Conservation (phyloP, 441 rosid genomes). For the Aleurites moluccanus region DNA sequence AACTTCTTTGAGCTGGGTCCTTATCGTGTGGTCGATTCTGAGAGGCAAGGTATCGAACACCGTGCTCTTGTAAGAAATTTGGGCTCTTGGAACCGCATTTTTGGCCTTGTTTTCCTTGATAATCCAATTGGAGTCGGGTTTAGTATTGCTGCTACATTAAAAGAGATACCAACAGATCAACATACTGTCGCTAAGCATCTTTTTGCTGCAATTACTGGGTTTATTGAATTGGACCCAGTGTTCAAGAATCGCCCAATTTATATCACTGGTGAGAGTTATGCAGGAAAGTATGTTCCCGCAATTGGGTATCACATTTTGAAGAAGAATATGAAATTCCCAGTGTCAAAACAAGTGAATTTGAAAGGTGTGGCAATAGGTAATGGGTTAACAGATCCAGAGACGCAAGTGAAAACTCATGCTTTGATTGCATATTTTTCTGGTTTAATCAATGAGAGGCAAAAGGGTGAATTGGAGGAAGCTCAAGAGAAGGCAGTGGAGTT, state of each 20-base stretch:
- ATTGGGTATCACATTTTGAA: slow-evolving; percentile 63
- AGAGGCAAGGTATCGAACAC: slow-evolving; percentile 15
- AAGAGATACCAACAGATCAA: slow-evolving; percentile 70
- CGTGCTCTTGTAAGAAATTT: slow-evolving; percentile 46
- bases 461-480: slow-evolving; percentile 47
- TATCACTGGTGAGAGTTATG: slow-evolving; percentile 86
- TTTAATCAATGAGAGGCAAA: slow-evolving; percentile 69
- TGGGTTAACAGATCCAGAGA: slow-evolving; percentile 74
- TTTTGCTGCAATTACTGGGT: slow-evolving; percentile 48
- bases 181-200: slow-evolving; percentile 60
- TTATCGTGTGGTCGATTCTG: slow-evolving; percentile 48
- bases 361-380: slow-evolving; percentile 79
- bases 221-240: slow-evolving; percentile 38
- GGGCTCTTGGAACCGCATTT: slow-evolving; percentile 83
- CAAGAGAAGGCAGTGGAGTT: slow-evolving; percentile 48
- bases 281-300: slow-evolving; percentile 82
- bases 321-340: slow-evolving; percentile 38
- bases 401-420: slow-evolving; percentile 64
- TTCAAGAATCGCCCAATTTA: slow-evolving; percentile 61
- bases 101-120: slow-evolving; percentile 75
- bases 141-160: slow-evolving; percentile 54
- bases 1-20: slow-evolving; percentile 86
- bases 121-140: slow-evolving; percentile 82
- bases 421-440: slow-evolving; percentile 62
- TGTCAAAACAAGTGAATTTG: slow-evolving; percentile 43